phyloP scores from a whole-genome alignment of 2,329 filamentous ascomycete species.

The Cordyceps javanica region DNA sequence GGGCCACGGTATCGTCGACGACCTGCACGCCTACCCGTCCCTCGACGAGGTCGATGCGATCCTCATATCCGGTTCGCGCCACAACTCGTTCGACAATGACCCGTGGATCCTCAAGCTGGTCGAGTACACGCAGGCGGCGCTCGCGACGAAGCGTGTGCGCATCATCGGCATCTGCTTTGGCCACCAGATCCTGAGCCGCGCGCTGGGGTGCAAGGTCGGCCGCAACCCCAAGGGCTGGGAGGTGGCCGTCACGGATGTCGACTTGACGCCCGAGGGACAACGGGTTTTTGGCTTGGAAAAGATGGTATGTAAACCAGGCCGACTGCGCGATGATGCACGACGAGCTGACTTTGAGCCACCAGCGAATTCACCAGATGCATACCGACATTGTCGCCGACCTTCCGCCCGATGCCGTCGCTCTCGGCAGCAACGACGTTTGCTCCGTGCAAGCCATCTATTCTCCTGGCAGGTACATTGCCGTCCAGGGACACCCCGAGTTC shows the following conservation, averaged over 20 bases:
- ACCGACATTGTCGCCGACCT: conserved; percentile 65
- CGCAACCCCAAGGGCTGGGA: conserved; percentile 72
- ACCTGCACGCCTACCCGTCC: conserved; percentile 61
- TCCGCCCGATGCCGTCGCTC: conserved; percentile 53
- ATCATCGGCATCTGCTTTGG: conserved; percentile 83
- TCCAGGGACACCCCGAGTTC: conserved; percentile 88
- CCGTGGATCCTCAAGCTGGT: conserved; percentile 74
- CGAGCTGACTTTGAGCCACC: background rate
- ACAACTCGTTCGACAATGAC: conserved; percentile 66
- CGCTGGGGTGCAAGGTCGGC: conserved; percentile 61
- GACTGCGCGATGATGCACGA: background rate
- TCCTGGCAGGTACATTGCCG: conserved; percentile 59
- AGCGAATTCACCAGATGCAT: conserved; percentile 82
- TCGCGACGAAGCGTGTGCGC: conserved; percentile 56
- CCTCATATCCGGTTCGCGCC: conserved; percentile 69
- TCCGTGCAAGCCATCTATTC: conserved; percentile 74
- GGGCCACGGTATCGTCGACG: conserved; percentile 59
- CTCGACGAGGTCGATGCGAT: conserved; percentile 74
- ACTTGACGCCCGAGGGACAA: conserved; percentile 63
- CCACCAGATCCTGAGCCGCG: conserved; percentile 76
- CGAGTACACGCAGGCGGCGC: conserved; percentile 55
- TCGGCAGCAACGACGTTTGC: conserved; percentile 63
- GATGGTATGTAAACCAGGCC: conserved; percentile 33
- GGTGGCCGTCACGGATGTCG: conserved; percentile 63
- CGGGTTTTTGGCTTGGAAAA: conserved; percentile 63